Base-by-base conservation (phyloP, 1,284 basidiomycete genomes). In the Singerocomus inundabilis region DNA sequence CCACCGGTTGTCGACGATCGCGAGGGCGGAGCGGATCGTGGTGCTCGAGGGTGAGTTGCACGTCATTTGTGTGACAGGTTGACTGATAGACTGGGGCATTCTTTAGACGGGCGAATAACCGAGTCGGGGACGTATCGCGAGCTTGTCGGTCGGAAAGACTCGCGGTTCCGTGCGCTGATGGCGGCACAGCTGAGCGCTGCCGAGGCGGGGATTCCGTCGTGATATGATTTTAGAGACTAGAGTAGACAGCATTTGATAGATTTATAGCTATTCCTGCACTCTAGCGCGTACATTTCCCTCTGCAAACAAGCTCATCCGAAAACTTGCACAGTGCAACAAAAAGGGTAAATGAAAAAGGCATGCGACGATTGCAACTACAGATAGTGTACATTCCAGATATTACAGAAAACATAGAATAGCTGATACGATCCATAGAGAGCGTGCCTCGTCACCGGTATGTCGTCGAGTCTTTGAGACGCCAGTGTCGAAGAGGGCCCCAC, bases 121-220 rank as follows among this genome's bases (percentile, higher is more conserved):
- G 93, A 98, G 71, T 80, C 84, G 29, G 93, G 93, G 12, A 82
- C 86, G 30, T 97, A 92, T 66, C 80, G 84, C 40, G 82, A 91
- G 56, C 75, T 96, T 52, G 84, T 89, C 28, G 75, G 79, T 49
- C 76, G 74, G 28, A 73, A 75, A 47, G 80, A 84, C 58, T 92
- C 90, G 39, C 75, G 91, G 39, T 95, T 95, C 76, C 78, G 89
- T 15, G 72, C 74, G 9, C 75, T 95, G 39, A 93, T 95, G 92
- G 88, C 90, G 15, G 89, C 91, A 2, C 92, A 95, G 62, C 72
- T 94, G 32, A 79, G 74, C 48, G 79, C 85, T 21, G 77, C 79
- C 3, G 70, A 60, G 10, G 49, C 58, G 0, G 58, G 46, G n/a
- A 13, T 62, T 18, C 33, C 32, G 39, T 50, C 28, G 12, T 49